These are phyloP conservation scores for Didymella sp. DNA, from an alignment of 2,329 filamentous ascomycete species.

Conservation along the genomic window DNA sequence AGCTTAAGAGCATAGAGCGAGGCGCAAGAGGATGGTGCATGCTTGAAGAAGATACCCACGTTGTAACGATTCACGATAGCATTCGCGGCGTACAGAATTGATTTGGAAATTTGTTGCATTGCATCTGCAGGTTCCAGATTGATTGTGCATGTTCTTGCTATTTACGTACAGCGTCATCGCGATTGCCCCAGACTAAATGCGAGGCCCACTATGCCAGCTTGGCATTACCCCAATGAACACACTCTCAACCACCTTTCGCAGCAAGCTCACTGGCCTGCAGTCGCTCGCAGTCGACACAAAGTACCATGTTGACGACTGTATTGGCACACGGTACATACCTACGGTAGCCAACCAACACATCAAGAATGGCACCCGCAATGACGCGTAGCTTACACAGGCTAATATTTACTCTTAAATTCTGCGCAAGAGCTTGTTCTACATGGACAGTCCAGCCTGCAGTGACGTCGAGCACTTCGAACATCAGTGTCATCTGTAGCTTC, in stretches of 20 bases:
- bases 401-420: background rate
- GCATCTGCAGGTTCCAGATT: too few species aligned
- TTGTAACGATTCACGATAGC: background rate
- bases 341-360: background rate
- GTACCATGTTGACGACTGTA: background rate
- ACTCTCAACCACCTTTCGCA: background rate
- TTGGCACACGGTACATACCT: too few species aligned
- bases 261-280: background rate
- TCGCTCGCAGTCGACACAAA: background rate
- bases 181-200: background rate
- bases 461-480: slow-evolving; percentile 33
- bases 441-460: background rate
- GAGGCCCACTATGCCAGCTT: background rate
- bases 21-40: background rate
- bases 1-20: background rate
- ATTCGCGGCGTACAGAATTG: background rate
- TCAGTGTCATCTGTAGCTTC: slow-evolving; percentile 7
- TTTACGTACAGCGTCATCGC: background rate
- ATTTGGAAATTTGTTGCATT: background rate
- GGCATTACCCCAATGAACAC: background rate
- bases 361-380: background rate
- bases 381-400: background rate
- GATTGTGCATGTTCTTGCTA: background rate
- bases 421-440: slow-evolving; percentile 1
- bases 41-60: slow-evolving; percentile 26